Conservation (phyloP, 202 grass and related monocot species). For the Setaria viridis region DNA sequence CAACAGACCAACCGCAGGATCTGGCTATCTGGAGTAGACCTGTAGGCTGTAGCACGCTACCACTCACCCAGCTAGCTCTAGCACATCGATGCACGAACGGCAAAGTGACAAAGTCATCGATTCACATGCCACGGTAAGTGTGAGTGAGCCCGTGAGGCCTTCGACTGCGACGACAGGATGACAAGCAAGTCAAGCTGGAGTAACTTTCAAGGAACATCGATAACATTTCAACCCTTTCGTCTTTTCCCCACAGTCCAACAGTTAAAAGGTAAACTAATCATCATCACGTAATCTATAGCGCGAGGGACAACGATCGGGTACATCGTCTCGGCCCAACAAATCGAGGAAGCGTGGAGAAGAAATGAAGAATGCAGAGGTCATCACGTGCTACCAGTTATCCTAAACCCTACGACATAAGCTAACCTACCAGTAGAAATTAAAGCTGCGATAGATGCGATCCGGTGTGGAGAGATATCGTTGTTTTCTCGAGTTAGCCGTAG, state of each 20-base stretch:
- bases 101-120: neutral
- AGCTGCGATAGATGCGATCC: slow-evolving; percentile 9
- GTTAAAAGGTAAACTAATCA: slow-evolving; percentile 3
- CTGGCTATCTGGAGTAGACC: neutral
- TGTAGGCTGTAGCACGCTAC: neutral
- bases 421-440: neutral
- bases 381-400: slow-evolving; percentile 10
- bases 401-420: slow-evolving; percentile 46
- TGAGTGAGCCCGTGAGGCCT: neutral
- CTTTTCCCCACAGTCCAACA: neutral
- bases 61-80: neutral
- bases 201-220: neutral
- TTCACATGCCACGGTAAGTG: neutral
- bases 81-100: neutral
- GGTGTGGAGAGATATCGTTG: slow-evolving; percentile 33
- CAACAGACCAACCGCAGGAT: neutral
- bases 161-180: neutral
- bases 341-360: slow-evolving; percentile 32
- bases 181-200: neutral
- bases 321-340: slow-evolving; percentile 38
- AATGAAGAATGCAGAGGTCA: neutral
- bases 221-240: neutral
- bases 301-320: neutral
- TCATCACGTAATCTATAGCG: neutral
- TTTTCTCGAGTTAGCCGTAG: slow-evolving; percentile 29